Evolutionary conservation across 2,329 filamentous ascomycete genomes (phyloP).

Genomic region (Trichophyton verrucosum): DNA sequence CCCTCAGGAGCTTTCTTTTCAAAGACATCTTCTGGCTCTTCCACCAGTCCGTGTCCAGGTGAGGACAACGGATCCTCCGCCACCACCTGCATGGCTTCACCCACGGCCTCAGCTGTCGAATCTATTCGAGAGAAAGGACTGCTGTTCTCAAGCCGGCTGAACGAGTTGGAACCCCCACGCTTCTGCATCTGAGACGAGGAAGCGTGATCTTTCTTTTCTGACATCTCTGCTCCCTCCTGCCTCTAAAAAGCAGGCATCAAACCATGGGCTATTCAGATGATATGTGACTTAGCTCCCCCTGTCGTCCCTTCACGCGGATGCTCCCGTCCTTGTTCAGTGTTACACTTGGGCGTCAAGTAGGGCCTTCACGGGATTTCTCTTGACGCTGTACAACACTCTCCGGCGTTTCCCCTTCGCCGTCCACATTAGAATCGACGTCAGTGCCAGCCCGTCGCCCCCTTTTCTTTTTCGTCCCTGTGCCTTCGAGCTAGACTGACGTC

Average conservation of each 20-base stretch:
- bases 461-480: background rate
- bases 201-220: background rate
- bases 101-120: constrained; percentile 19
- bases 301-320: background rate
- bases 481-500: no score
- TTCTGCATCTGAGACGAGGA: background rate
- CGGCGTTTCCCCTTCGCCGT: background rate
- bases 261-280: background rate
- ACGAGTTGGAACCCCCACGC: background rate
- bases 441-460: background rate
- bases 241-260: background rate
- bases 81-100: background rate
- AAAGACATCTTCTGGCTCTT: constrained; percentile 31
- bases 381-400: background rate
- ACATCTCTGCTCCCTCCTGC: background rate
- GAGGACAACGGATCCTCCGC: background rate
- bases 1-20: constrained; percentile 31
- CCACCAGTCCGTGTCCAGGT: constrained; percentile 12
- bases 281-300: background rate
- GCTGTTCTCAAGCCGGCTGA: background rate
- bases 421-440: constrained; percentile 1
- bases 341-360: background rate
- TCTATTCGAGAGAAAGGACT: constrained; percentile 15
- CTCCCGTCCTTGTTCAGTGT: background rate
- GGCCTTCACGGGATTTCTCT: constrained; percentile 2